A percentile compares a stretch with the other conserved stretches of the same genome.
Evolutionary conservation across 192 early-diverging fungal genomes (phyloP).

Genomic region (Anaeromyces robustus): DNA sequence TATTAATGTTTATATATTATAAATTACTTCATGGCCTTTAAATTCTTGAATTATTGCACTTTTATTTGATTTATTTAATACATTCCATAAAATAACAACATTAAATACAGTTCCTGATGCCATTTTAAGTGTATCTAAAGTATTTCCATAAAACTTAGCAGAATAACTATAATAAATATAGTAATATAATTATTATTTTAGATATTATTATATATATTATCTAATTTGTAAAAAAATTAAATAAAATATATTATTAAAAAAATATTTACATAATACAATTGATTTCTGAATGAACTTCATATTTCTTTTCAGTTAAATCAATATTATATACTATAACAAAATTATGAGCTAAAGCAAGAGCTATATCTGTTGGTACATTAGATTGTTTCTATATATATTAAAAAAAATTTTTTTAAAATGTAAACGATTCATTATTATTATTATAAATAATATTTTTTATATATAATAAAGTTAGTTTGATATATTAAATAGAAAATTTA

Average conservation of each 20-base stretch:
- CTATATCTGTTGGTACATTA: constrained; percentile 19
- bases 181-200: no score
- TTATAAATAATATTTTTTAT: no score
- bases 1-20: no score
- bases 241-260: background rate
- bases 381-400: background rate
- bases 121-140: constrained; percentile 24
- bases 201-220: background rate
- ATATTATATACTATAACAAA: constrained; percentile 40
- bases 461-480: no score
- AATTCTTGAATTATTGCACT: constrained; percentile 24
- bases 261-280: constrained; percentile 37
- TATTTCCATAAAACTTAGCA: constrained; percentile 49
- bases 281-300: constrained; percentile 38
- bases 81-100: constrained; percentile 57
- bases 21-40: constrained; percentile 24
- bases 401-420: no score
- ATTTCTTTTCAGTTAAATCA: constrained; percentile 5
- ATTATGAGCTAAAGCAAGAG: constrained; percentile 61
- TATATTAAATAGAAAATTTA: no score
- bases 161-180: constrained; percentile 24
- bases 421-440: no score
- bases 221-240: background rate
- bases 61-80: constrained; percentile 11
- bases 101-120: constrained; percentile 76